These are phyloP conservation scores for Malus hybrid DNA, from an alignment of 331 rosid species.

Conservation along the genomic window DNA sequence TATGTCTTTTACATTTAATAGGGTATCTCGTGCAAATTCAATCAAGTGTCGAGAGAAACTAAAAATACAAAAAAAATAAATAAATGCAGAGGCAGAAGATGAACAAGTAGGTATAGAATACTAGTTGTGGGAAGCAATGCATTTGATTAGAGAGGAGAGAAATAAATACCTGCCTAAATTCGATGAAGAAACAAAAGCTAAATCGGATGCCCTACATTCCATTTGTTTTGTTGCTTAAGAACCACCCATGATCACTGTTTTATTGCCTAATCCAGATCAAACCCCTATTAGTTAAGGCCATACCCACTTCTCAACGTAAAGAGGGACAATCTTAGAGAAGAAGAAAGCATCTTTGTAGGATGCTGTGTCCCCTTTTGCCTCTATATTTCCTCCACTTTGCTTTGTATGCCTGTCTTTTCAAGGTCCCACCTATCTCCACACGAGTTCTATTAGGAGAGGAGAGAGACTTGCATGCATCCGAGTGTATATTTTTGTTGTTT, in stretches of 20 bases:
- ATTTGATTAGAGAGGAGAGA: background rate
- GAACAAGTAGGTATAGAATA: background rate
- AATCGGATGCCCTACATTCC: background rate
- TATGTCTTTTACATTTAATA: no score
- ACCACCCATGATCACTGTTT: background rate
- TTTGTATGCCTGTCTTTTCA: background rate
- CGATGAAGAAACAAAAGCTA: background rate
- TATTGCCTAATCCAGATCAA: background rate
- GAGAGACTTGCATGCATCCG: no score
- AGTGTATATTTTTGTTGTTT: no score
- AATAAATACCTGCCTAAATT: background rate
- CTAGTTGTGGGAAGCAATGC: background rate
- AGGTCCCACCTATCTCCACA: background rate
- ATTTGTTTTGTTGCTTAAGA: background rate
- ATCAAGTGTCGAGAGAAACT: no score
- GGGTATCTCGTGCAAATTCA: no score
- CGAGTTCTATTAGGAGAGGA: no score
- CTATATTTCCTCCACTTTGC: conserved; percentile 7
- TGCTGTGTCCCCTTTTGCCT: conserved; percentile 16
- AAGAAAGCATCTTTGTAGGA: conserved; percentile 31
- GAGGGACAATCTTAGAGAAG: conserved; percentile 22
- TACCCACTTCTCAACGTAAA: background rate
- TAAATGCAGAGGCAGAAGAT: background rate
- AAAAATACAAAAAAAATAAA: background rate
- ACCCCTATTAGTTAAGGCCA: background rate